A percentile compares a stretch with the other conserved stretches of the same genome.
Evolutionary conservation across 1,284 basidiomycete genomes (phyloP).

Genomic region (Pterula multifida): DNA sequence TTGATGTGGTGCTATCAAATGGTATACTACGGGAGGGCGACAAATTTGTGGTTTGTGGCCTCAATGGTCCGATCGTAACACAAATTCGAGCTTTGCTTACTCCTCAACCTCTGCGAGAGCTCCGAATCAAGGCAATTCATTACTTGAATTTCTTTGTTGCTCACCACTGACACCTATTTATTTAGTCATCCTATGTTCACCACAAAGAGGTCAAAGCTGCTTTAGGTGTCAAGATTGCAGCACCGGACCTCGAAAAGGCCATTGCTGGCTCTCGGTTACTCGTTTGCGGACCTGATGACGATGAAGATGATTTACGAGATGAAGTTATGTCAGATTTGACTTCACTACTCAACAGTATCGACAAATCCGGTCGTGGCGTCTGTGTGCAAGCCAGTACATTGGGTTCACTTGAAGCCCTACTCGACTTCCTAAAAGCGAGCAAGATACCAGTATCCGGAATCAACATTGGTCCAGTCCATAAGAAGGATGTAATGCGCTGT

Average conservation of each 20-base stretch:
- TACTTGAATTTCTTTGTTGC: slow-evolving; percentile 4
- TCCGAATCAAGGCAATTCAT: slow-evolving; percentile 79
- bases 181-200: slow-evolving; percentile 89
- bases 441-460: slow-evolving; percentile 98
- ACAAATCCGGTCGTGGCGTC: slow-evolving; percentile 92
- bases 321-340: slow-evolving; percentile 97
- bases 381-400: slow-evolving; percentile 97
- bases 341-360: slow-evolving; percentile 81
- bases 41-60: slow-evolving; percentile 91
- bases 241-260: slow-evolving; percentile 96
- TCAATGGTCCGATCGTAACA: slow-evolving; percentile 96
- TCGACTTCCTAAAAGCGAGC: slow-evolving; percentile 91
- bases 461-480: slow-evolving; percentile 97
- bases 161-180: slow-evolving; percentile 1
- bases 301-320: slow-evolving; percentile 90
- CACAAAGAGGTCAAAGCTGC: slow-evolving; percentile 98
- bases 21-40: slow-evolving; percentile 91
- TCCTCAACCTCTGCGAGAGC: slow-evolving; percentile 91
- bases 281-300: slow-evolving; percentile 88
- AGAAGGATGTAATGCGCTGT: slow-evolving; percentile 89
- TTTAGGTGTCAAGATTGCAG: slow-evolving; percentile 93
- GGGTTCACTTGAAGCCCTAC: slow-evolving; percentile 91
- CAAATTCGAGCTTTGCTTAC: slow-evolving; percentile 91
- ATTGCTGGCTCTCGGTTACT: slow-evolving; percentile 94
- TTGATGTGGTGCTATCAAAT: slow-evolving; percentile 95